Evolutionary conservation across 73 alveolate species (phyloP).

Genomic region (Urostyla sp.): DNA sequence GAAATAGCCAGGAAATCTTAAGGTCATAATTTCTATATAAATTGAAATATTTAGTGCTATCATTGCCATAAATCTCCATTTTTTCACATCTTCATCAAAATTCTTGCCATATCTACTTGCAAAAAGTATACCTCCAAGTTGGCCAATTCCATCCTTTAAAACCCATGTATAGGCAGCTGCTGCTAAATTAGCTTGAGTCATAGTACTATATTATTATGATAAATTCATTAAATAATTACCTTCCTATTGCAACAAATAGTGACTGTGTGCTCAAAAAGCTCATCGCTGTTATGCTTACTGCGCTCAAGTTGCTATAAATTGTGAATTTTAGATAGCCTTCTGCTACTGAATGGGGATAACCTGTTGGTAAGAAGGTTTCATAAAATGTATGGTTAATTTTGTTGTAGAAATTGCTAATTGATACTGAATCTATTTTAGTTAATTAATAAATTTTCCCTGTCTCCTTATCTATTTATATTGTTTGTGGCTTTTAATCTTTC

Average conservation of each 20-base stretch:
- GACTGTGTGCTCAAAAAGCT: conserved; percentile 59
- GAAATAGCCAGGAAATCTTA: conserved; percentile 62
- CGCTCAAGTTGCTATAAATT: background rate
- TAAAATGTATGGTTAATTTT: conserved; percentile 4
- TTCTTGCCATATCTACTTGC: conserved; percentile 68
- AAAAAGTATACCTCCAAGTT: conserved; percentile 67
- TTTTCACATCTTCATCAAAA: conserved; percentile 71
- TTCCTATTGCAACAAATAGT: conserved; percentile 67
- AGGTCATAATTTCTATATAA: conserved; percentile 60
- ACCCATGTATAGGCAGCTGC: conserved; percentile 80
- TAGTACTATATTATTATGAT: conserved; percentile 20
- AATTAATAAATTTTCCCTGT: background rate
- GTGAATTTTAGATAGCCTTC: conserved; percentile 63
- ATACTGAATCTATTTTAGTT: background rate
- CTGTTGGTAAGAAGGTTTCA: conserved; percentile 64
- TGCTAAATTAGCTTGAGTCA: conserved; percentile 64
- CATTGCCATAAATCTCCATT: conserved; percentile 68
- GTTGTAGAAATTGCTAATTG: background rate
- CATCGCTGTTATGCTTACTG: conserved; percentile 47
- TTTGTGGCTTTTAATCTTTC: conserved; percentile 28
- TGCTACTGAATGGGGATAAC: conserved; percentile 67
- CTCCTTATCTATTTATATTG: conserved; percentile 29
- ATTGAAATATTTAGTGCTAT: conserved; percentile 58
- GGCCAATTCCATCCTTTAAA: conserved; percentile 71
- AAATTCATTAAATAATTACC: background rate